These are phyloP conservation scores for Fusarium pseudograminearum DNA, from an alignment of 2,329 filamentous ascomycete species.

Conservation along the genomic window DNA sequence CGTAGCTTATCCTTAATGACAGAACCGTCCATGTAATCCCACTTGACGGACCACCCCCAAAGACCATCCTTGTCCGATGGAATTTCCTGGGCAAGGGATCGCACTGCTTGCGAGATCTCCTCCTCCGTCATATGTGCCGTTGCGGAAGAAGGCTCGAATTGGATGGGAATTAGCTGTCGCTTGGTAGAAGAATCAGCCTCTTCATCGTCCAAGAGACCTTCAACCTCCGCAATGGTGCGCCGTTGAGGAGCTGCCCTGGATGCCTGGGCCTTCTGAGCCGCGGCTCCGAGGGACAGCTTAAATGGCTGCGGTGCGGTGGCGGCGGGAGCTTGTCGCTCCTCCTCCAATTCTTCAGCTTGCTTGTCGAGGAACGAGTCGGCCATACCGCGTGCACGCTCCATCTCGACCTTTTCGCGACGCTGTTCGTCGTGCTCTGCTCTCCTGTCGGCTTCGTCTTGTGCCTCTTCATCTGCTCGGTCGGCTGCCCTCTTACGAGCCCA, in stretches of 20 bases:
- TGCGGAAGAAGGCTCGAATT: slow-evolving; percentile 78
- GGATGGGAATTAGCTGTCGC: slow-evolving; percentile 83
- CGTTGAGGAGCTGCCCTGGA: slow-evolving; percentile 69
- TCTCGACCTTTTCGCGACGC: slow-evolving; percentile 75
- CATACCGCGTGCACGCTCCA: slow-evolving; percentile 83
- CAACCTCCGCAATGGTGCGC: slow-evolving; percentile 91
- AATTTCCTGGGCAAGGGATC: slow-evolving; percentile 88
- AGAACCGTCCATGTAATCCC: slow-evolving; percentile 87
- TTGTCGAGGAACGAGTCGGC: slow-evolving; percentile 91
- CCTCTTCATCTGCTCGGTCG: slow-evolving; percentile 79
- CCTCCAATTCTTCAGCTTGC: slow-evolving; percentile 82
- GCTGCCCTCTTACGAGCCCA: slow-evolving; percentile 86
- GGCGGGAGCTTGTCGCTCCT: slow-evolving; percentile 56
- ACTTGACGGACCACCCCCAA: slow-evolving; percentile 93
- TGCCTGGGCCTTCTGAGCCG: slow-evolving; percentile 77
- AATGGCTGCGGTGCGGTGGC: slow-evolving; percentile 77
- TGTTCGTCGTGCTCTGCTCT: slow-evolving; percentile 80
- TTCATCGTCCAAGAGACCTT: slow-evolving; percentile 94
- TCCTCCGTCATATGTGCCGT: slow-evolving; percentile 80
- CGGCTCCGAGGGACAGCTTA: slow-evolving; percentile 92
- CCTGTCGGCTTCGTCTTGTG: slow-evolving; percentile 85
- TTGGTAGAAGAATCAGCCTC: slow-evolving; percentile 80
- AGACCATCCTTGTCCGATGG: slow-evolving; percentile 86
- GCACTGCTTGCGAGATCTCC: slow-evolving; percentile 84
- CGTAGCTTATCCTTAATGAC: slow-evolving; percentile 87